Conservation (phyloP, 805 yeast species). For the Saccharomycopsis amapae region DNA sequence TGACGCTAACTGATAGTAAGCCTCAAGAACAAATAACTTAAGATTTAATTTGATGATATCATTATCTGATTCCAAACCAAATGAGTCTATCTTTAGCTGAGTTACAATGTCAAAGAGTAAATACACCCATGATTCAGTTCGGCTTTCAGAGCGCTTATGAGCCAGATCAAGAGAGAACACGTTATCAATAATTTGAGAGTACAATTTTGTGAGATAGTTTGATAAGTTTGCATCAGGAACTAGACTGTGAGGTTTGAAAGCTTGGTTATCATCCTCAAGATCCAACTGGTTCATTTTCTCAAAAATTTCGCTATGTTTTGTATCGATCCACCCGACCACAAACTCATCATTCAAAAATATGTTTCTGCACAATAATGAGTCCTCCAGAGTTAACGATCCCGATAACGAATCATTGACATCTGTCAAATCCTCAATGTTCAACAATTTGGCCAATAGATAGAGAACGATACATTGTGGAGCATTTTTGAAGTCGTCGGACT, state of each 20-base stretch:
- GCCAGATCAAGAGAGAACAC: conserved; percentile 2
- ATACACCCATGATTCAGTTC: neutral
- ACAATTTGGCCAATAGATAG: conserved; percentile 13
- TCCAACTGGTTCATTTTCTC: neutral
- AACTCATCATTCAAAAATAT: conserved; percentile 11
- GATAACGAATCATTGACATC: conserved; percentile 1
- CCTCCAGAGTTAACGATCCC: neutral
- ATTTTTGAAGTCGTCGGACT: conserved; percentile 8
- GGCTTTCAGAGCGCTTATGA: neutral
- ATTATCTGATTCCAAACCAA: neutral
- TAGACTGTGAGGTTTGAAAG: neutral
- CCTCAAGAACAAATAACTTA: conserved; percentile 15
- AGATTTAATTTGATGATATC: conserved; percentile 6
- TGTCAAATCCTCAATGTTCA: conserved; percentile 3
- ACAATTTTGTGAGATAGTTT: conserved; percentile 6
- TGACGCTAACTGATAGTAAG: conserved; percentile 8
- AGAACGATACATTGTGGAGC: conserved; percentile 13
- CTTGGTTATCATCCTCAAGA: neutral
- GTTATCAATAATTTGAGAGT: neutral
- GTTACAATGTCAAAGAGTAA: conserved; percentile 8
- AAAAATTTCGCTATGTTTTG: neutral
- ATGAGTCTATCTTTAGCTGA: neutral
- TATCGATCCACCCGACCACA: conserved; percentile 5
- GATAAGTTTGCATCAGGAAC: conserved; percentile 7
- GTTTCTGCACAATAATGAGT: neutral